These are phyloP conservation scores for Trifolium pratense DNA, from an alignment of 306 rosid species.

Conservation along the genomic window DNA sequence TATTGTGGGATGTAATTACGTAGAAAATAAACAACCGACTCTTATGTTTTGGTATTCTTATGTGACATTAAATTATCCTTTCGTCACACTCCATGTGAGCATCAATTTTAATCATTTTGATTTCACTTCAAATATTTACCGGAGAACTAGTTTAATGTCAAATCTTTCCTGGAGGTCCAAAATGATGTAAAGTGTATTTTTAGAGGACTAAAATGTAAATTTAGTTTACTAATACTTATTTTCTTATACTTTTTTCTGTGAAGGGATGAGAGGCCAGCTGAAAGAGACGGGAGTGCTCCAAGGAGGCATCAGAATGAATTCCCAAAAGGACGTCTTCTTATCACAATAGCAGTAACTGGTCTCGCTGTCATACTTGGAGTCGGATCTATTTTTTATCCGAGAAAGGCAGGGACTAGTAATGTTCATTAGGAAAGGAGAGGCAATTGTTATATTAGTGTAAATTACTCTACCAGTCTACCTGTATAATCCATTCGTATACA, in stretches of 20 bases:
- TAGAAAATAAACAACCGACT: too few species aligned
- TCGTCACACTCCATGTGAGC: too few species aligned
- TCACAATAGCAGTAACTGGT: conserved; percentile 86
- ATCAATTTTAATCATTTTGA: too few species aligned
- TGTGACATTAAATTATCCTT: too few species aligned
- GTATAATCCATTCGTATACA: conserved; percentile 37
- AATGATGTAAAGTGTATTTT: too few species aligned
- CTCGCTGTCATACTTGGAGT: conserved; percentile 65
- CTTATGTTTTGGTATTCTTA: too few species aligned
- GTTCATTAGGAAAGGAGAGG: conserved; percentile 53
- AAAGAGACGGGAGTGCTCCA: conserved; percentile 57
- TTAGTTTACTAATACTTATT: not conserved
- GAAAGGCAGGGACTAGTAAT: conserved; percentile 60
- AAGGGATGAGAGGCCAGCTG: conserved; percentile 72
- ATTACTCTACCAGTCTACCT: conserved; percentile 36
- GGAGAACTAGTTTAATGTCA: not conserved
- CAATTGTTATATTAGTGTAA: conserved; percentile 38
- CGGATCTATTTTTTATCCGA: conserved; percentile 78
- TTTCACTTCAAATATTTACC: not conserved
- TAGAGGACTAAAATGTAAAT: conserved; percentile 3
- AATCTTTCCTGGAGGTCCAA: not conserved
- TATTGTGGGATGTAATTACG: not conserved
- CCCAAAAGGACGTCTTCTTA: conserved; percentile 61
- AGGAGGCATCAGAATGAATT: conserved; percentile 64
- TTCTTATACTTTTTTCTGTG: conserved; percentile 40